A percentile compares a stretch with the other conserved stretches of the same genome.
Evolutionary conservation across 345 rosid genomes (phyloP).

Genomic region (Salix brachista): DNA sequence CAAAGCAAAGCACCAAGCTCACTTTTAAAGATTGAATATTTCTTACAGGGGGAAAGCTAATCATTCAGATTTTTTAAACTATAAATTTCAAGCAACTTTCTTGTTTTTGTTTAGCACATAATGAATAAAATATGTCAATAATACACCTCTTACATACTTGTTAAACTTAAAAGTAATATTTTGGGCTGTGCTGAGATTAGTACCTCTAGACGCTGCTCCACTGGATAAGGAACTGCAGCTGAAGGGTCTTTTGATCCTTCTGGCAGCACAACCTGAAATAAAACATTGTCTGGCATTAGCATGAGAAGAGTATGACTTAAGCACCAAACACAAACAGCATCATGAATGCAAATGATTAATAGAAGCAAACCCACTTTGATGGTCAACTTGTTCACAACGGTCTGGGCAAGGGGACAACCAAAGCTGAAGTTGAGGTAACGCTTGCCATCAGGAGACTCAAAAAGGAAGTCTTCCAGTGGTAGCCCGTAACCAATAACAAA

Average conservation of each 20-base stretch:
- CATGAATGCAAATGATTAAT: conserved; percentile 1
- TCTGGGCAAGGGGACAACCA: conserved; percentile 87
- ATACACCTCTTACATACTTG: not conserved
- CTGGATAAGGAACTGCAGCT: conserved; percentile 73
- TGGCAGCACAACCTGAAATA: conserved; percentile 85
- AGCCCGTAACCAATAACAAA: conserved; percentile 87
- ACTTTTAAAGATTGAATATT: not conserved
- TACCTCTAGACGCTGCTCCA: conserved; percentile 79
- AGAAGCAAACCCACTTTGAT: conserved; percentile 56
- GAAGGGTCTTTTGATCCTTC: conserved; percentile 95
- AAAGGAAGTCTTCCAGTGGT: conserved; percentile 86
- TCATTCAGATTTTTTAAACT: not conserved
- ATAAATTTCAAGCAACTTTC: not conserved
- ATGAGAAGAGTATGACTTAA: conserved; percentile 1
- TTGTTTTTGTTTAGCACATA: not conserved
- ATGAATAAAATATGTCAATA: not conserved
- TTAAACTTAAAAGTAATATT: not conserved
- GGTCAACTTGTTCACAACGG: conserved; percentile 82
- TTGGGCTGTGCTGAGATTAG: not conserved
- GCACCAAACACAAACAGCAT: conserved; percentile 3
- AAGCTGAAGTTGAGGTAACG: conserved; percentile 94
- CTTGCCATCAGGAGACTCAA: conserved; percentile 77
- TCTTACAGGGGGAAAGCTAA: not conserved
- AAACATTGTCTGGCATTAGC: conserved; percentile 10
- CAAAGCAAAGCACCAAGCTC: not conserved